Evolutionary conservation across 108 stramenopile species (phyloP).

Genomic region (Chaetoceros muelleri): DNA sequence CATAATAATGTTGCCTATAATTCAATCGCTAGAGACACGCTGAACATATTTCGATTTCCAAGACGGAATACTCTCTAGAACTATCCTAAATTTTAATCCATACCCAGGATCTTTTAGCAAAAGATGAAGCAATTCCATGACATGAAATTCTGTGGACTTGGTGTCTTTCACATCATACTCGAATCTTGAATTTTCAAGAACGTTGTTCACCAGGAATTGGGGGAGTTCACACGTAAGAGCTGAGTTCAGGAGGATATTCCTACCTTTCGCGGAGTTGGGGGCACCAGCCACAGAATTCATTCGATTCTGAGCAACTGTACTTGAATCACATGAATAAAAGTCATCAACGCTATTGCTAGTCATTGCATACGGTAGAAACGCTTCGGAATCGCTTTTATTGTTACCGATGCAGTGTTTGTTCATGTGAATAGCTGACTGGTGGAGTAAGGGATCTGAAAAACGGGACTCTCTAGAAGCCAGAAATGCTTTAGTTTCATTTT

Average conservation of each 20-base stretch:
- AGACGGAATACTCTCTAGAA: constrained; percentile 25
- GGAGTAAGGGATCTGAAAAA: not conserved
- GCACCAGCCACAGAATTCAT: constrained; percentile 21
- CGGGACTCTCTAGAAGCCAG: not conserved
- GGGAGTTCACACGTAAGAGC: constrained; percentile 31
- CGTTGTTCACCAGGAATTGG: constrained; percentile 28
- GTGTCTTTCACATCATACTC: constrained; percentile 28
- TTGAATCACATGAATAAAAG: not conserved
- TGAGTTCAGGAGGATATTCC: constrained; percentile 32
- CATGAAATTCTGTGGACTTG: constrained; percentile 22
- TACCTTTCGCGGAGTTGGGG: constrained; percentile 40
- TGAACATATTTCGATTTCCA: no score
- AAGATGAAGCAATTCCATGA: constrained; percentile 48
- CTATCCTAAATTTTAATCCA: constrained; percentile 37
- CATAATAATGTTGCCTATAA: no score
- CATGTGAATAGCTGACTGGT: not conserved
- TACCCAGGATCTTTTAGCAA: constrained; percentile 53
- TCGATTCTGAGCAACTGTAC: not conserved
- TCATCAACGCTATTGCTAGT: not conserved
- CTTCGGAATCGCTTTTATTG: no score
- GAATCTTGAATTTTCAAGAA: constrained; percentile 38
- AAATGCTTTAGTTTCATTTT: no score
- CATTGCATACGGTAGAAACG: not conserved
- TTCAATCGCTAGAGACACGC: no score
- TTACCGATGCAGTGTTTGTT: not conserved